A percentile compares a stretch with the other conserved stretches of the same genome.
phyloP scores from a whole-genome alignment of 202 grass and related monocot genomes.

The Sporobolus alterniflorus region DNA sequence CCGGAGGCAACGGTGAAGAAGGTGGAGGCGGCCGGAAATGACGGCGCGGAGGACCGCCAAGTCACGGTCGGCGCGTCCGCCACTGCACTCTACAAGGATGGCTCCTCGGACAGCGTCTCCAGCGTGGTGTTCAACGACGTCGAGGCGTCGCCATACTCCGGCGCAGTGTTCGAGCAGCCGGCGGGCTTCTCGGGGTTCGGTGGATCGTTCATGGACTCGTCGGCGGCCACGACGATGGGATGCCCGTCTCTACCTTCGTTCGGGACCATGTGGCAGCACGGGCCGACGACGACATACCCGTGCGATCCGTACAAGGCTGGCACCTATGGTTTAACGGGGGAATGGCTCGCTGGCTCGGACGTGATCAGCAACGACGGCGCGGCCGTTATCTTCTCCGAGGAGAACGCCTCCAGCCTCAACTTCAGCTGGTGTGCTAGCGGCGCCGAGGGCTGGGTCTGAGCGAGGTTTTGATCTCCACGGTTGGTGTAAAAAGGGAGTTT shows the following conservation, averaged over 20 bases:
- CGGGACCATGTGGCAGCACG: conserved; percentile 43
- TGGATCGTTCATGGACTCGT: conserved; percentile 26
- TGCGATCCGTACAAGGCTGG: conserved; percentile 35
- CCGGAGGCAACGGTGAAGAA: conserved; percentile 36
- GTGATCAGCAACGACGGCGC: conserved; percentile 40
- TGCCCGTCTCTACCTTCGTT: conserved; percentile 41
- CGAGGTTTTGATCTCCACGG: conserved; percentile 20
- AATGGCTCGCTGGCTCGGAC: conserved; percentile 39
- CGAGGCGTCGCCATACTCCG: conserved; percentile 56
- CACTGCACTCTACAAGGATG: conserved; percentile 56
- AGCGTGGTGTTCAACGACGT: conserved; percentile 76
- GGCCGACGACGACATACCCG: neutral
- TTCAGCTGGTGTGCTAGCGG: conserved; percentile 60
- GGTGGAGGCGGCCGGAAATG: conserved; percentile 37
- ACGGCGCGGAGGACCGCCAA: conserved; percentile 12
- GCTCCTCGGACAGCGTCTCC: conserved; percentile 84
- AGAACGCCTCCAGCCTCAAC: conserved; percentile 47
- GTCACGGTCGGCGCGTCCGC: neutral
- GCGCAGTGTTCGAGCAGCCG: conserved; percentile 37
- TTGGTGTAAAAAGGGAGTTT: conserved; percentile 46
- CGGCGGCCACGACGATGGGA: conserved; percentile 21
- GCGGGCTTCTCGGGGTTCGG: conserved; percentile 33
- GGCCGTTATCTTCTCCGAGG: conserved; percentile 52
- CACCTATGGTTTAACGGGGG: conserved; percentile 55
- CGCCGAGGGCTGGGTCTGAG: conserved; percentile 37